Conservation (phyloP, 495 filamentous ascomycete species). For the Jackrogersella multiformis region DNA sequence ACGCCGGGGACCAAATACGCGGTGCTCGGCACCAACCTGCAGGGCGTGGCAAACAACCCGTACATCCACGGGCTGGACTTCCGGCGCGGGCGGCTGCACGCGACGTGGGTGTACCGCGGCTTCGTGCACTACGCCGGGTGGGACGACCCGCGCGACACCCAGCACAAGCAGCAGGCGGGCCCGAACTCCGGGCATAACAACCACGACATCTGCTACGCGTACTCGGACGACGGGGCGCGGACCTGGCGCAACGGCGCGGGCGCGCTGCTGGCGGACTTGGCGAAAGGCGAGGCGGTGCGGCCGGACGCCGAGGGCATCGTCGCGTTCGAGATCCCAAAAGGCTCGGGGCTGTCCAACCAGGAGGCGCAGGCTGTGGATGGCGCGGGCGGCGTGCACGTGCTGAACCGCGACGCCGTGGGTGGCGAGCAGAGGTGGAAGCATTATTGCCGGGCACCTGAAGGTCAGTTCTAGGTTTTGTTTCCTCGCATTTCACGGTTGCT, state of each 20-base stretch:
- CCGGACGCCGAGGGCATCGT: slow-evolving; percentile 50
- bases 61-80: slow-evolving; percentile 59
- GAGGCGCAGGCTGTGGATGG: slow-evolving; percentile 58
- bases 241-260: slow-evolving; percentile 53
- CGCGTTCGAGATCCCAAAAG: slow-evolving; percentile 54
- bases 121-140: slow-evolving; percentile 55
- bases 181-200: slow-evolving; percentile 59
- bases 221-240: slow-evolving; percentile 51
- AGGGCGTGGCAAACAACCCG: slow-evolving; percentile 56
- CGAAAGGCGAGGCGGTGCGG: slow-evolving; percentile 45
- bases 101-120: slow-evolving; percentile 60
- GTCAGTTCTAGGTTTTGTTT: slow-evolving; percentile 38
- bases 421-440: slow-evolving; percentile 56
- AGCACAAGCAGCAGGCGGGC: slow-evolving; percentile 56
- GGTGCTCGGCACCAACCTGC: slow-evolving; percentile 53
- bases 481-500: background rate
- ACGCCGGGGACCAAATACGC: slow-evolving; percentile 31
- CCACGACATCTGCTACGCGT: slow-evolving; percentile 57
- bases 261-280: slow-evolving; percentile 48
- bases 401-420: slow-evolving; percentile 52
- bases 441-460: slow-evolving; percentile 52
- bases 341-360: slow-evolving; percentile 56
- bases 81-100: slow-evolving; percentile 46
- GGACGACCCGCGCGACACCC: slow-evolving; percentile 52
- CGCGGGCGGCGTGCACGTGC: slow-evolving; percentile 57